Evolutionary conservation across 768 basidiomycete genomes (phyloP).

Genomic region (Leccinellum albellum): DNA sequence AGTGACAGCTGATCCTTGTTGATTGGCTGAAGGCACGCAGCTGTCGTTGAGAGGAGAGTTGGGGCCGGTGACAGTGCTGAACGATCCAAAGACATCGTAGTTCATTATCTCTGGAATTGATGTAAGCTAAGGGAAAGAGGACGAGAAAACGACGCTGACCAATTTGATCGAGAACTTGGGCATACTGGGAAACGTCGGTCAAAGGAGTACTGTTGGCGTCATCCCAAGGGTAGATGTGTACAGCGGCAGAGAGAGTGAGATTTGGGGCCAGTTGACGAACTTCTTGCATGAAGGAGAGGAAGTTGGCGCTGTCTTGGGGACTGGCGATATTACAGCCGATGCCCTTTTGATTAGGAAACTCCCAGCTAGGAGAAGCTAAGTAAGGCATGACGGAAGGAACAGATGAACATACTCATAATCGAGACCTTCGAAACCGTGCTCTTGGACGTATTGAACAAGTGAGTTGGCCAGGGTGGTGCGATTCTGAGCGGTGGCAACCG

Average conservation of each 20-base stretch:
- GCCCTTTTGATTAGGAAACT: slow-evolving; percentile 71
- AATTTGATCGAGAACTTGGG: slow-evolving; percentile 70
- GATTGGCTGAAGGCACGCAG: slow-evolving; percentile 57
- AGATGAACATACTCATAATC: slow-evolving; percentile 57
- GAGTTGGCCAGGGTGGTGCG: slow-evolving; percentile 57
- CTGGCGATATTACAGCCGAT: slow-evolving; percentile 67
- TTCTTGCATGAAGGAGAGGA: slow-evolving; percentile 70
- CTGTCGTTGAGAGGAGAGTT: slow-evolving; percentile 81
- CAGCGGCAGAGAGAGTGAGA: slow-evolving; percentile 71
- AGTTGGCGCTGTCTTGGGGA: slow-evolving; percentile 69
- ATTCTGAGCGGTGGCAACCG: slow-evolving; percentile 51
- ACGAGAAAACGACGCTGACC: slow-evolving; percentile 30
- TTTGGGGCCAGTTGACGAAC: slow-evolving; percentile 55
- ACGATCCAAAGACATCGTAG: slow-evolving; percentile 61
- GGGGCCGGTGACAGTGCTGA: slow-evolving; percentile 60
- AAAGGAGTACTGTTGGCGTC: slow-evolving; percentile 54
- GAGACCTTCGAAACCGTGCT: slow-evolving; percentile 56
- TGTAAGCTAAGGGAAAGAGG: slow-evolving; percentile 1
- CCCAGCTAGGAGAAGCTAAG: slow-evolving; percentile 56
- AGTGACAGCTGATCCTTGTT: slow-evolving; percentile 71
- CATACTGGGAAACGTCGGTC: slow-evolving; percentile 62
- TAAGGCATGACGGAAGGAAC: not conserved
- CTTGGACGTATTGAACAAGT: slow-evolving; percentile 43
- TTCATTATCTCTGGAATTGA: slow-evolving; percentile 58
- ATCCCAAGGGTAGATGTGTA: slow-evolving; percentile 61